Base-by-base conservation (phyloP, 345 rosid genomes). In the Corchorus olitorius region DNA sequence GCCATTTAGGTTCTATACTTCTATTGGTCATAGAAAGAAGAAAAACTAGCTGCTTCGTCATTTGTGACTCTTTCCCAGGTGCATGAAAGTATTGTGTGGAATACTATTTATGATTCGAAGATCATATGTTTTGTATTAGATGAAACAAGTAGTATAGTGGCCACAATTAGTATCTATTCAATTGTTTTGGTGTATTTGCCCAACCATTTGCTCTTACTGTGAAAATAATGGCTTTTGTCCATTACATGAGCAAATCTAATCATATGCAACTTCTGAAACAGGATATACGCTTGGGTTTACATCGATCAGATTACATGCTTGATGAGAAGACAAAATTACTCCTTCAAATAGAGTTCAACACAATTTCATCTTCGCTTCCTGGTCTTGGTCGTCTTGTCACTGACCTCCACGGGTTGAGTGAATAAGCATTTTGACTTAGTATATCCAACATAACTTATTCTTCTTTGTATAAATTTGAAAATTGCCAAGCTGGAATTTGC, bases 241-340 rank as follows among this genome's bases (percentile, higher is more conserved):
- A 20, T 73, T 48, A 55, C 58, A 49, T 6, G 55, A n/a, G 66
- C 27, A 20, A 46, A 77, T 50, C 76, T 86, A 34, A 75, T 76
- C 14, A 16, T 75, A 41, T 72, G 79, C 71, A 20, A 41, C 78
- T 27, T 33, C 17, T 68, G 11, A 70, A 34, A 17, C 88, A 94
- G 99, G 98, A 94, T 46, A 94, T 97, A 80, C 92, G 96, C 39
- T 63, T 97, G 83, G 99, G 98, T 19, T 87, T 97, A 74, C 98
- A 94, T 82, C 97, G 97, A 74, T 94, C 97, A n/a, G 99, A 97
- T 86, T 97, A 97, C 80, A 97, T 92, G 99, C 97, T 97, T 72
- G 98, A 94, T 78, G 94, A 87, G 81, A 84, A 97, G 85, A 97
- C 98, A 16, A 91, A 97, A 73, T 83, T 84, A 35, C 97, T 97